These are phyloP conservation scores for Musa beccarii DNA, from an alignment of 176 grass and related monocot species.

Conservation along the genomic window DNA sequence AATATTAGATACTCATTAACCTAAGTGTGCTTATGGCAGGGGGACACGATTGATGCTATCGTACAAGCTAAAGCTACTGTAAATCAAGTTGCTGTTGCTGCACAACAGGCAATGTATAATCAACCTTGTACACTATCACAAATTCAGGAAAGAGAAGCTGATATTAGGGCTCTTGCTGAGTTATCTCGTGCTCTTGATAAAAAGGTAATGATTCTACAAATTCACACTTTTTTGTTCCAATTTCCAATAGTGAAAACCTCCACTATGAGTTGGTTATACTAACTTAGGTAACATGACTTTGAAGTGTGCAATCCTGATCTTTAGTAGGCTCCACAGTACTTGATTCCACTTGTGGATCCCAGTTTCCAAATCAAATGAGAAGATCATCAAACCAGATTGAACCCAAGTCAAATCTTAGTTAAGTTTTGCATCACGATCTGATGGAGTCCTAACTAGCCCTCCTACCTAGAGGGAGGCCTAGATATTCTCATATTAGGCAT, in stretches of 20 bases:
- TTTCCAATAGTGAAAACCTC: too few species aligned
- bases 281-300: too few species aligned
- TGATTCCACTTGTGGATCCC: too few species aligned
- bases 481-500: too few species aligned
- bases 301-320: too few species aligned
- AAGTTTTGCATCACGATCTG: too few species aligned
- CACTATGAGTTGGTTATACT: neutral
- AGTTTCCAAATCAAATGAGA: too few species aligned
- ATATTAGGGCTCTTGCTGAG: slow-evolving; percentile 94
- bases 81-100: slow-evolving; percentile 59
- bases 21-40: slow-evolving; percentile 38
- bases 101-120: slow-evolving; percentile 72
- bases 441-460: too few species aligned
- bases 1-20: slow-evolving; percentile 18
- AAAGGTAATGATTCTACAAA: slow-evolving; percentile 32
- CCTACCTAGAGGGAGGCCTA: too few species aligned
- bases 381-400: too few species aligned
- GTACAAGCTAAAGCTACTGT: slow-evolving; percentile 69
- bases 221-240: neutral
- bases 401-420: too few species aligned
- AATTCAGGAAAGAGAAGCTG: slow-evolving; percentile 99
- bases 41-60: slow-evolving; percentile 71
- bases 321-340: too few species aligned
- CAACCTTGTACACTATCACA: slow-evolving; percentile 80
- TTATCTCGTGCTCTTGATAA: slow-evolving; percentile 89